These are phyloP conservation scores for Trametes elegans DNA, from an alignment of 768 basidiomycete genomes.

Conservation along the genomic window DNA sequence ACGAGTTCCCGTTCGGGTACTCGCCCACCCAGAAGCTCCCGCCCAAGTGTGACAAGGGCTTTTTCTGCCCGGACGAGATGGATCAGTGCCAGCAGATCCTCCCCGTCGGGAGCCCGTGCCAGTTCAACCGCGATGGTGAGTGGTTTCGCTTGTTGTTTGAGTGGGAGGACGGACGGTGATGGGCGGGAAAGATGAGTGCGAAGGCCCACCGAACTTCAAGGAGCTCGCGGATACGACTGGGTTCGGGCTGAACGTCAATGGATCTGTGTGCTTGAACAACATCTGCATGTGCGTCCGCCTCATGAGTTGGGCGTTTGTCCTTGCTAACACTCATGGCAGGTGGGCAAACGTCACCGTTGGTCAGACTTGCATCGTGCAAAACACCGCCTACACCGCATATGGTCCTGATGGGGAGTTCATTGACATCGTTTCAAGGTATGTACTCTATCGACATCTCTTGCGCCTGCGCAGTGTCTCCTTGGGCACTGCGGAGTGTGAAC, in stretches of 20 bases:
- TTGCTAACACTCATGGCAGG: constrained; percentile 36
- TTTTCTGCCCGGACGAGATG: constrained; percentile 86
- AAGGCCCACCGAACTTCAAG: constrained; percentile 60
- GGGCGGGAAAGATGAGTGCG: constrained; percentile 66
- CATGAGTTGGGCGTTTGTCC: too few species aligned
- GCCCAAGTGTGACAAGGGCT: constrained; percentile 52
- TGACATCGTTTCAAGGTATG: constrained; percentile 79
- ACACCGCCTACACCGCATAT: constrained; percentile 77
- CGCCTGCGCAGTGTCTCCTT: neutral
- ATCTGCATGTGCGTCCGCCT: constrained; percentile 70
- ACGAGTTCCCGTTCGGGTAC: constrained; percentile 78
- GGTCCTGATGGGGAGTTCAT: constrained; percentile 56
- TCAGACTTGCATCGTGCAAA: constrained; percentile 66
- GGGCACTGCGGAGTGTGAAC: too few species aligned
- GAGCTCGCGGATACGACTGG: constrained; percentile 64
- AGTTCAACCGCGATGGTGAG: constrained; percentile 84
- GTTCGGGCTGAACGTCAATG: constrained; percentile 74
- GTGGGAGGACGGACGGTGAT: neutral
- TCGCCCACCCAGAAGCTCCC: constrained; percentile 45
- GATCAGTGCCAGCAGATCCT: constrained; percentile 62
- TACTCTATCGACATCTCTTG: neutral
- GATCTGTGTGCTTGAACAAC: constrained; percentile 80
- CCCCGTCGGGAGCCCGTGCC: constrained; percentile 65
- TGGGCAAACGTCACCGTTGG: constrained; percentile 77
- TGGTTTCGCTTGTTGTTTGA: neutral